Percentiles rank a stretch among this genome's conserved stretches.
Conservation (phyloP, 78 protist genomes). For the Dictyostelium citrinum region DNA sequence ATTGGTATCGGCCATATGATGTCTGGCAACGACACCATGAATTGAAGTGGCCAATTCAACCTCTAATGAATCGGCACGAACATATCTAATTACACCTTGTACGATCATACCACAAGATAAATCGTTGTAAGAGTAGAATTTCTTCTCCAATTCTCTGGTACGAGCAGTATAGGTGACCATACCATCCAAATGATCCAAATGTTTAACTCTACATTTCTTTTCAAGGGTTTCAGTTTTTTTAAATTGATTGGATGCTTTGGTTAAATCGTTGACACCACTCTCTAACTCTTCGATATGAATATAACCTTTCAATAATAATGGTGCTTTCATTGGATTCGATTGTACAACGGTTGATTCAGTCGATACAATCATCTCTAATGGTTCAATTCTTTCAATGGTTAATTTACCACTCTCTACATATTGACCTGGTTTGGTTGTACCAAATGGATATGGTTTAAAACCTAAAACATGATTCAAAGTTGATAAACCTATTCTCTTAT, state of each 20-base stretch:
- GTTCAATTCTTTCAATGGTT: conserved; percentile 6
- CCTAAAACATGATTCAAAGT: conserved; percentile 29
- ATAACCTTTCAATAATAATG: conserved; percentile 14
- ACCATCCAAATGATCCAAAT: conserved; percentile 37
- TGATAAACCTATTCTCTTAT: conserved; percentile 50
- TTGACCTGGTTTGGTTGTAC: conserved; percentile 8
- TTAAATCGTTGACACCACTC: background rate
- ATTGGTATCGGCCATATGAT: conserved; percentile 12
- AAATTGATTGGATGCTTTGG: background rate
- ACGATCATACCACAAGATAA: conserved; percentile 17
- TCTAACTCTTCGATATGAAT: conserved; percentile 2
- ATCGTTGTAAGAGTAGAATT: conserved; percentile 18
- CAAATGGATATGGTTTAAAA: conserved; percentile 58
- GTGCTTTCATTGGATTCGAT: background rate
- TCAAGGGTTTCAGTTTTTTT: background rate
- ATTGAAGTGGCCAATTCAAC: conserved; percentile 1
- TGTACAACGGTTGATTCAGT: background rate
- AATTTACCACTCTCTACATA: background rate
- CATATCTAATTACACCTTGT: conserved; percentile 14
- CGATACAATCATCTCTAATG: conserved; percentile 10
- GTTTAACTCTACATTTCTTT: conserved; percentile 21
- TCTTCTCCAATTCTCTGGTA: background rate
- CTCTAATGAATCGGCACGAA: conserved; percentile 36
- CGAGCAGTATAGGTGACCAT: conserved; percentile 14
- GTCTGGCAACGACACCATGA: conserved; percentile 39